These are phyloP conservation scores for Irpex sp. DNA, from an alignment of 1,284 basidiomycete genomes.

Conservation along the genomic window DNA sequence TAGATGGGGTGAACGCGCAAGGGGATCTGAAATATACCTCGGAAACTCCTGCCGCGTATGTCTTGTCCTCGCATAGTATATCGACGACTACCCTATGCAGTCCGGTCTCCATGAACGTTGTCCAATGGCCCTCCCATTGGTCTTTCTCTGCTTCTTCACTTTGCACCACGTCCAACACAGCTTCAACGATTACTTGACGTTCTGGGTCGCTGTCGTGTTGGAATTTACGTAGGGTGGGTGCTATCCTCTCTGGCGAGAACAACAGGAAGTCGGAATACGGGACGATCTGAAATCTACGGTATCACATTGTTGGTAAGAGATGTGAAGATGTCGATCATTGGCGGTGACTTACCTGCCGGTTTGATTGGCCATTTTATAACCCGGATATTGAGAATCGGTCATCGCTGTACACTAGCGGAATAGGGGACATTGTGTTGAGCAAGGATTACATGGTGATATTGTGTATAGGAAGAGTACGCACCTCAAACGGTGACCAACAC, in stretches of 20 bases:
- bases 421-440: not conserved
- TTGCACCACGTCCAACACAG: not conserved
- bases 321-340: not conserved
- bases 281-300: not conserved
- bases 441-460: not conserved
- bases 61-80: not conserved
- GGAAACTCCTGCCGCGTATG: not conserved
- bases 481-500: not conserved
- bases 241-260: not conserved
- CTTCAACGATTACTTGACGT: not conserved
- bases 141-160: not conserved
- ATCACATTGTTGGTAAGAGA: not conserved
- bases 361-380: not conserved
- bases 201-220: not conserved
- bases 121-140: not conserved
- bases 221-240: not conserved
- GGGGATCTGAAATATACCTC: not conserved
- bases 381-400: not conserved
- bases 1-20: not conserved
- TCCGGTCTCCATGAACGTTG: not conserved
- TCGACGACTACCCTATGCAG: not conserved
- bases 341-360: not conserved
- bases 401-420: not conserved
- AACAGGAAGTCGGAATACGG: not conserved
- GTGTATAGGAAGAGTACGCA: not conserved